Conservation (phyloP, 495 filamentous ascomycete genomes). For the Thozetella sp. region DNA sequence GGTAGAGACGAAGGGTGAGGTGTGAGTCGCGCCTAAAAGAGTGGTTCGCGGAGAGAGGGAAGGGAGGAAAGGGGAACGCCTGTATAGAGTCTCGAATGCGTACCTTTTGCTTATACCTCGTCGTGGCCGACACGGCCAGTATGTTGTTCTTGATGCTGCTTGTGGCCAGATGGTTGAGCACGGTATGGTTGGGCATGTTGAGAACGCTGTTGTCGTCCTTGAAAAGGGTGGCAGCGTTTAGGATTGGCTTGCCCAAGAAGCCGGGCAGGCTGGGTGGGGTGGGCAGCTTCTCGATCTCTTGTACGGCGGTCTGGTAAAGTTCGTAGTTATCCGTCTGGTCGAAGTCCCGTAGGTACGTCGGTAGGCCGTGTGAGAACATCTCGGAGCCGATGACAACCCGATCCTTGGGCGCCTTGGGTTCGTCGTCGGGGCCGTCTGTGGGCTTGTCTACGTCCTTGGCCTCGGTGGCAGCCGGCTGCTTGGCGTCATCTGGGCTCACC, state of each 20-base stretch:
- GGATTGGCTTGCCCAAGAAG: slow-evolving; percentile 91
- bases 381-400: slow-evolving; percentile 42
- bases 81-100: slow-evolving; percentile 12
- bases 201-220: slow-evolving; percentile 98
- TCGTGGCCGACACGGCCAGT: slow-evolving; percentile 95
- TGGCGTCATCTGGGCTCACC: slow-evolving; percentile 73
- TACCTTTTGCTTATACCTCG: slow-evolving; percentile 95
- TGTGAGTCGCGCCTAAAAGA: slow-evolving; percentile 5
- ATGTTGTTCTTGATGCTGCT: slow-evolving; percentile 97
- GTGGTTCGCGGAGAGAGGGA: slow-evolving; percentile 13
- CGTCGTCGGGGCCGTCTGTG: slow-evolving; percentile 28
- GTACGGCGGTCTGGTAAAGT: slow-evolving; percentile 66
- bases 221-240: slow-evolving; percentile 87
- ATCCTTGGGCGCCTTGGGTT: slow-evolving; percentile 37
- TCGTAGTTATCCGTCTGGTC: slow-evolving; percentile 79
- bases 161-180: slow-evolving; percentile 96
- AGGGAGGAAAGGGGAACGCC: slow-evolving; percentile 3
- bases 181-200: slow-evolving; percentile 94
- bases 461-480: slow-evolving; percentile 9
- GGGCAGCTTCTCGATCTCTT: slow-evolving; percentile 72
- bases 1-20: not conserved
- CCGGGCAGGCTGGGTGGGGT: slow-evolving; percentile 85
- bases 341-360: slow-evolving; percentile 82
- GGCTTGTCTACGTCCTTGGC: slow-evolving; percentile 30
- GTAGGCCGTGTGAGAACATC: slow-evolving; percentile 66